phyloP scores from a whole-genome alignment of 306 rosid species.

The Trifolium dubium region DNA sequence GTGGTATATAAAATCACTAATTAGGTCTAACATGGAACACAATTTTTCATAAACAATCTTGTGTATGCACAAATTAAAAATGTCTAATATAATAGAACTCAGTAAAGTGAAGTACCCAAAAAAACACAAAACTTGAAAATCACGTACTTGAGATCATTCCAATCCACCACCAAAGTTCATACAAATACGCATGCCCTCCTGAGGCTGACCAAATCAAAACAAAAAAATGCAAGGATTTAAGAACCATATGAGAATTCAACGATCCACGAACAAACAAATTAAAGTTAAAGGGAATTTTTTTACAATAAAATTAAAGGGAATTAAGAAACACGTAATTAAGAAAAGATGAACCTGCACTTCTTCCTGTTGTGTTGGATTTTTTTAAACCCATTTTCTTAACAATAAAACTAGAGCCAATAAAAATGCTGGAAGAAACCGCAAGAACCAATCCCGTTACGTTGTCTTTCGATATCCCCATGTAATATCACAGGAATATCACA shows the following conservation, averaged over 20 bases:
- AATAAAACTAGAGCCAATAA: constrained; percentile 87
- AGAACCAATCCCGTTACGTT: constrained; percentile 72
- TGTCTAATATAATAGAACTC: not conserved
- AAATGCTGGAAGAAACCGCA: constrained; percentile 86
- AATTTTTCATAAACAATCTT: not conserved
- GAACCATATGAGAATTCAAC: not conserved
- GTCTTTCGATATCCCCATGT: constrained; percentile 73
- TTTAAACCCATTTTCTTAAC: constrained; percentile 85
- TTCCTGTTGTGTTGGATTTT: constrained; percentile 66
- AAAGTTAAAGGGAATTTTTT: not conserved
- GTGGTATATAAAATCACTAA: not conserved
- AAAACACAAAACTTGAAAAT: not conserved
- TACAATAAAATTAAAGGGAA: not conserved
- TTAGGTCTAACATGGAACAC: not conserved
- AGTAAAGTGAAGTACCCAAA: not conserved
- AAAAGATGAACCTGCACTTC: constrained; percentile 73
- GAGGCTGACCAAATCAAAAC: constrained; percentile 53
- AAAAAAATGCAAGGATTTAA: not conserved
- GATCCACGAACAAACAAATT: not conserved
- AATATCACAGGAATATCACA: constrained; percentile 26
- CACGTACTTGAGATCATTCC: constrained; percentile 91
- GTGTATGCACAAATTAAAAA: not conserved
- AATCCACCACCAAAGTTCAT: constrained; percentile 89
- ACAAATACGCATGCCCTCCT: constrained; percentile 81
- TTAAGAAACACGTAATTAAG: not conserved